These are phyloP conservation scores for Pittosporum tobira DNA, from an alignment of 129 eudicot genomes.

Conservation along the genomic window DNA sequence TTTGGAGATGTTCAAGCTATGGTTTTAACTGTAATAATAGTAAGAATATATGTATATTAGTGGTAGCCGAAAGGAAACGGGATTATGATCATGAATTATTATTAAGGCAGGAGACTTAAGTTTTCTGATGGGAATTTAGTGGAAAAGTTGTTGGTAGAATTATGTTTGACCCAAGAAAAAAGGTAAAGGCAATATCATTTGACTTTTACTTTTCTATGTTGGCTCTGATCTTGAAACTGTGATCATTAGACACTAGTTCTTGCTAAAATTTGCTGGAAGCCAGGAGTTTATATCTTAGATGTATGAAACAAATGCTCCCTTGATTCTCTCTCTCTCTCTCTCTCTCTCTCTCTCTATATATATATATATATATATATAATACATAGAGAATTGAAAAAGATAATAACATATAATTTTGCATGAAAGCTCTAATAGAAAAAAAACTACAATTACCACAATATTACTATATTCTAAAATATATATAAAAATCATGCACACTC, in stretches of 20 bases:
- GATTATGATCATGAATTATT: slow-evolving; percentile 11
- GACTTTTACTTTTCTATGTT: background rate
- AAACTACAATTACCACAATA: too few species aligned
- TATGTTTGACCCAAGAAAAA: slow-evolving; percentile 17
- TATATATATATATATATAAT: too few species aligned
- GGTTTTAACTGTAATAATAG: background rate
- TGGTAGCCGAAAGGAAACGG: slow-evolving; percentile 19
- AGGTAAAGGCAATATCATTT: background rate
- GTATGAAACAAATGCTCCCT: too few species aligned
- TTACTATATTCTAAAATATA: too few species aligned
- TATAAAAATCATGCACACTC: too few species aligned
- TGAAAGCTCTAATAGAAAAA: too few species aligned
- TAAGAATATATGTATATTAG: slow-evolving; percentile 2
- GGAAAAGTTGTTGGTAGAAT: background rate
- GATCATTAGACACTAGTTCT: background rate
- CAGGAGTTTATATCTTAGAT: too few species aligned
- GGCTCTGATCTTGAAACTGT: background rate
- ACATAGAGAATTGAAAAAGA: too few species aligned
- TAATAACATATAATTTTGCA: too few species aligned
- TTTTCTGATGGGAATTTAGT: background rate
- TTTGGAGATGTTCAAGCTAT: background rate
- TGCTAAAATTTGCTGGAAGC: background rate
- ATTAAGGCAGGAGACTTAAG: slow-evolving; percentile 2
- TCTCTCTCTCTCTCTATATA: too few species aligned
- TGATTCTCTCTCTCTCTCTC: too few species aligned